phyloP scores from a whole-genome alignment of 2,329 filamentous ascomycete genomes.

The Ceratocystis destructans region DNA sequence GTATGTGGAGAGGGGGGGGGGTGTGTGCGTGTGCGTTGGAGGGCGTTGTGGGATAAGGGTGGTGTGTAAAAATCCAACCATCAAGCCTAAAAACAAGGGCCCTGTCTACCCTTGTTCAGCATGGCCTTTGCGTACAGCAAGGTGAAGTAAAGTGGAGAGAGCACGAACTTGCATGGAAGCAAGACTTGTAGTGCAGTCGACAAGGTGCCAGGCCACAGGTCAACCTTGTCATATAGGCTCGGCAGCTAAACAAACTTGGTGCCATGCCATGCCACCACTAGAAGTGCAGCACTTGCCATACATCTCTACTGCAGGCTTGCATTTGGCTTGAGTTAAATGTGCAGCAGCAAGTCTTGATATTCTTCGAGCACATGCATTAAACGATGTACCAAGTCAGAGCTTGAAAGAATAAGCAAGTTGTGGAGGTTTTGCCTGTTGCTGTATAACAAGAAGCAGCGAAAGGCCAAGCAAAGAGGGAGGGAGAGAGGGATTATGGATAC shows the following conservation, averaged over 20 bases:
- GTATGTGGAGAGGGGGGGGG: not conserved
- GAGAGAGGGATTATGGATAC: not conserved
- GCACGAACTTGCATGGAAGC: constrained; percentile 3
- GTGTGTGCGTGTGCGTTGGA: not conserved
- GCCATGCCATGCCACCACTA: not conserved
- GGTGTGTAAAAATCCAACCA: not conserved
- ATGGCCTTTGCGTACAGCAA: not conserved
- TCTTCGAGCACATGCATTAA: not conserved
- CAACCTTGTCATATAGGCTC: not conserved
- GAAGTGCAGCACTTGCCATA: constrained; percentile 3
- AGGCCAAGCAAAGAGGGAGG: not conserved
- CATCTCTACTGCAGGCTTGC: not conserved
- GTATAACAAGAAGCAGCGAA: not conserved
- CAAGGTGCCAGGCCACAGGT: not conserved
- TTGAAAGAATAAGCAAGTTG: not conserved
- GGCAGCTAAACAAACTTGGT: not conserved
- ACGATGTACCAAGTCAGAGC: not conserved
- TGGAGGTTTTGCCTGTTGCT: not conserved
- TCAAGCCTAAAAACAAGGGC: constrained; percentile 2
- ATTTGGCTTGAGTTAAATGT: constrained; percentile 2
- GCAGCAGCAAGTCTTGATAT: not conserved
- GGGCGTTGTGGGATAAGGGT: not conserved
- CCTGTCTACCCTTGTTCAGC: not conserved
- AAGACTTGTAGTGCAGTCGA: not conserved
- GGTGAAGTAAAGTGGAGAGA: not conserved